Evolutionary conservation across 2,329 filamentous ascomycete genomes (phyloP), one percentile per base, ranked within the genome.

Genomic region (Cladorrhinum sp.): DNA sequence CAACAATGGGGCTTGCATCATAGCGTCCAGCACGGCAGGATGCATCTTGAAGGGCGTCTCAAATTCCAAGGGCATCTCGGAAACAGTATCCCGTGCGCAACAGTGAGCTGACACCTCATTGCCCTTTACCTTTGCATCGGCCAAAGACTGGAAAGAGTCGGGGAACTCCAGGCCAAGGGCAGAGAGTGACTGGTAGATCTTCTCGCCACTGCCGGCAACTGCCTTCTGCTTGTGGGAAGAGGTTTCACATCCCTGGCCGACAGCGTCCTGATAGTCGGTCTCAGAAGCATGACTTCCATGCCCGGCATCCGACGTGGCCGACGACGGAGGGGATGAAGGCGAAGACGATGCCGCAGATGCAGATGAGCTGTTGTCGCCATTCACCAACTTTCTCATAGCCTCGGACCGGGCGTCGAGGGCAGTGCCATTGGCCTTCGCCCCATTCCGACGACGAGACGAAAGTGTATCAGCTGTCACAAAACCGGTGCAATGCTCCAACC

Each of bases 31-130:
- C 53, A 80, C 74, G 0, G 77, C 71, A 0, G 81, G 77, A 29
- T 81, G 79, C 6, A 82, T 67, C 54, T 78, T 73, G 20, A 78
- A 75, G 0, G 73, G 62, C 2, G 76, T 72, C 64, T 84, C 78
- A 51, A 76, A 73, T 1, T 69, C 65, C 61, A 75, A 71, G 0
- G 79, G 80, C 81, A 83, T 83, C 1, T 70, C 64, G 1, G 70
- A 64, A 1, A 70, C 69, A 0, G 80, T 83, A 51, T 83, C 75
- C 2, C 75, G 75, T 2, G 81, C 69, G 10, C 71, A 64, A 7
- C 81, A 65, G 3, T 73, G 70, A 1, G 73, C 75, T 8, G 72
- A 64, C 1, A 72, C 71, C 29, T 70, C 67, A 4, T 36, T 64
- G 6, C 64, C 61, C 32, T 62, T 63, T 22, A 62, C 59, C 52